Base-by-base conservation (phyloP, 2,329 filamentous ascomycete genomes). In the Endothia cerciana region DNA sequence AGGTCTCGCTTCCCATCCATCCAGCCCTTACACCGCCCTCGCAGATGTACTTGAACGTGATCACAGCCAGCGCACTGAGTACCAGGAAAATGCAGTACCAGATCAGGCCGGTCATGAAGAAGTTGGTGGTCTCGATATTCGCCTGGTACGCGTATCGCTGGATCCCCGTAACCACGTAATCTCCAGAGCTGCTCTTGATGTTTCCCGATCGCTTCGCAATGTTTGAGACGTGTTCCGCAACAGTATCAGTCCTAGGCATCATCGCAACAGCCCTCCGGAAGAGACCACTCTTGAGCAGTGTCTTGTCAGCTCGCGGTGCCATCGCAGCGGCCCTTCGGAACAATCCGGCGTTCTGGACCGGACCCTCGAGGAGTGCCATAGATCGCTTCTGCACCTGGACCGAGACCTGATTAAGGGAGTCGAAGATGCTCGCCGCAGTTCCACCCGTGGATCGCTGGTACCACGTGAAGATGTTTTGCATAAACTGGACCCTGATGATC, bases 361-460 rank as follows among this genome's bases (percentile, higher is more conserved):
- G 64, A 28, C 74, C 66, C 11, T 75, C 74, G 41, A 81, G 62
- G 25, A 73, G 74, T 41, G 79, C 77, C 71, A 80, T 91, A 74
- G 90, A 73, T 58, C 76, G 75, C 73, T 82, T 93, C 76, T 91
- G 83, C 3, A 94, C 89, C 73, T 92, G 84, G 33, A 95, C 89
- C 0, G 91, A 94, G 30, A 88, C 88, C 15, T 85, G 88, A 28
- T 84, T 84, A 62, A 94, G 80, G 38, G 86, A 87, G 65, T 91
- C 89, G 60, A 95, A 85, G 51, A 93, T 82, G 19, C 87, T 91
- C 1, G 91, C 88, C 4, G 92, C 91, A 17, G 85, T 91, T 69
- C 92, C 92, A 62, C 92, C 92, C 1, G 92, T 96, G 1, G 92
- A 85, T 66, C 92, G 89, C 79, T 94, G 92, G 77, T 96, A 96